Evolutionary conservation across 2,329 filamentous ascomycete species (phyloP), one percentile per base, ranked within the genome.

Genomic region (Claviceps africana): DNA sequence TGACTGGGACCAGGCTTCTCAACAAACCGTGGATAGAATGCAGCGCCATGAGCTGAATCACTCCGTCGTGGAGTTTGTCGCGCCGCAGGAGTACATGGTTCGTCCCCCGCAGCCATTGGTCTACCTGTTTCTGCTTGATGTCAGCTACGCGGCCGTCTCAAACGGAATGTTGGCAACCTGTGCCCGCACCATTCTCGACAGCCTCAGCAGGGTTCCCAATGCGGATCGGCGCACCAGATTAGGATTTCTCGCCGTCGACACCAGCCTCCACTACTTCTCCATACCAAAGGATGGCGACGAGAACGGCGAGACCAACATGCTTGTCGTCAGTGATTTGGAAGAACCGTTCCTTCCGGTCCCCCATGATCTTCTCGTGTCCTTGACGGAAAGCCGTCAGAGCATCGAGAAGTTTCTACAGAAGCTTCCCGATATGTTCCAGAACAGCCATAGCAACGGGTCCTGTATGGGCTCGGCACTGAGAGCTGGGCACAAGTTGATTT

Each of bases 41-140:
- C 84, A 94, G 67, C 79, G 93, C 60, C 79, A 88, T 40, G 93
- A 98, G 66, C 76, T 98, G 55, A 98, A 98, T 71, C 85, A 96
- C 65, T 80, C 89, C n/a, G 89, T 97, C 37, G 90, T 95, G 55
- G 93, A 98, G 65, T 98, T 96, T 64, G 87, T 98, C 59, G 93
- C 93, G 13, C 93, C 93, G 2, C 93, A 98, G 69, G 93, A 98
- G 70, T 98, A 98, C 71, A 98, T 98, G 93, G 93, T 98, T 37
- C 86, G 93, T 55, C 90, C 93, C 53, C 93, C 93, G 45, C 91
- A 95, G 69, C 93, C 93, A 40, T 76, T 97, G 40, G 91, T 96
- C 40, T 97, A 97, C 66, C 78, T 96, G 15, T 97, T 97, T 77
- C 75, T 95, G 60, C 88, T 97, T 63, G 91, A 96, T 61, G 90